Conservation (phyloP, 2,329 filamentous ascomycete genomes). For the Aspergillus fijiensis region DNA sequence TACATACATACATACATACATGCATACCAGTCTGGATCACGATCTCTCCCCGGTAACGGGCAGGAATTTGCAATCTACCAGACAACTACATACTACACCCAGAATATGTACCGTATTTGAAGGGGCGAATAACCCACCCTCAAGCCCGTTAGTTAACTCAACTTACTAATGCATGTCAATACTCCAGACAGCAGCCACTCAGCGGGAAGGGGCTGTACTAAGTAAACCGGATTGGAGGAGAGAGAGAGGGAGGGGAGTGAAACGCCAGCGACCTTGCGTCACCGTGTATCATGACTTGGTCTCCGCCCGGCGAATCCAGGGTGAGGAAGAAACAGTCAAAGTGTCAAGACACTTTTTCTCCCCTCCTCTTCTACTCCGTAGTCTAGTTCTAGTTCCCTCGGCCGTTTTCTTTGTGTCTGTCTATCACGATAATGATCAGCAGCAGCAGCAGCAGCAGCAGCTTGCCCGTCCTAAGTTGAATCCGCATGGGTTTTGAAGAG, state of each 20-base stretch:
- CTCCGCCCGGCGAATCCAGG: constrained; percentile 2
- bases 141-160: not conserved
- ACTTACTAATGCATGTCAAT: too few relatives aligned
- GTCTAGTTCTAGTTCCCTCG: too few relatives aligned
- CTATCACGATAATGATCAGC: too few relatives aligned
- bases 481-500: too few relatives aligned
- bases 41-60: not conserved
- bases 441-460: too few relatives aligned
- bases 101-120: not conserved
- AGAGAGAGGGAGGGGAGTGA: not conserved
- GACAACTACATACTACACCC: not conserved
- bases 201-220: too few relatives aligned
- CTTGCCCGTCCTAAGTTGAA: too few relatives aligned
- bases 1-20: not conserved
- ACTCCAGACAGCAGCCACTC: too few relatives aligned
- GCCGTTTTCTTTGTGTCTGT: too few relatives aligned
- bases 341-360: not conserved
- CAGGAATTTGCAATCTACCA: not conserved
- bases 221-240: not conserved
- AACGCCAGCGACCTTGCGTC: constrained; percentile 8
- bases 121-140: not conserved
- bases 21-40: not conserved
- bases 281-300: constrained; percentile 10
- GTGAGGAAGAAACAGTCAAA: not conserved
- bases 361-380: not conserved